Percentiles rank a stretch among this genome's conserved stretches.
Evolutionary conservation across 2,329 filamentous ascomycete species (phyloP).

Genomic region (Colletotrichum sp.): DNA sequence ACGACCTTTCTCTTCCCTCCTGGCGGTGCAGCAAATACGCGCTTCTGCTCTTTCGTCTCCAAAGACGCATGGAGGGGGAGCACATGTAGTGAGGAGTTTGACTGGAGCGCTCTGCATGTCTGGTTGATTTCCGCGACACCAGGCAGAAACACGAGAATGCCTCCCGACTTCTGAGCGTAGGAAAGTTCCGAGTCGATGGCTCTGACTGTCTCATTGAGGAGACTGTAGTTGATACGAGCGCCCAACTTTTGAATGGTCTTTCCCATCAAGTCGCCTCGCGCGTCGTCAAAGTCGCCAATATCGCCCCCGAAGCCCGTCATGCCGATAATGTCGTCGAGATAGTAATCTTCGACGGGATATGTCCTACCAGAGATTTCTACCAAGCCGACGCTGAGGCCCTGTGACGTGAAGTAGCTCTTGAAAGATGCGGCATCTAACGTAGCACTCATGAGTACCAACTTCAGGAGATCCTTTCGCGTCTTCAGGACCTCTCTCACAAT

Average conservation of each 20-base stretch:
- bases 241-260: constrained; percentile 75
- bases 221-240: constrained; percentile 87
- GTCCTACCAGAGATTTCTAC: constrained; percentile 91
- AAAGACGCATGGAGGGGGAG: constrained; percentile 92
- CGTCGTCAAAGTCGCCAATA: constrained; percentile 51
- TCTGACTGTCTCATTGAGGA: constrained; percentile 80
- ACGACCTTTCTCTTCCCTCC: constrained; percentile 87
- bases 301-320: constrained; percentile 72
- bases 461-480: constrained; percentile 77
- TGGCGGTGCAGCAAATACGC: constrained; percentile 80
- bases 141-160: constrained; percentile 94
- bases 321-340: constrained; percentile 84
- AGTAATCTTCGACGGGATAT: constrained; percentile 87
- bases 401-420: constrained; percentile 77
- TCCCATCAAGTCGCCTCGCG: constrained; percentile 60
- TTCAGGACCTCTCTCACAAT: constrained; percentile 83
- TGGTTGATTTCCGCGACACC: constrained; percentile 91
- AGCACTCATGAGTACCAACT: constrained; percentile 94
- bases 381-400: constrained; percentile 71
- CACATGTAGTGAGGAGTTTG: constrained; percentile 69
- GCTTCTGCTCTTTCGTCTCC: constrained; percentile 84
- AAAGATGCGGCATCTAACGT: constrained; percentile 91
- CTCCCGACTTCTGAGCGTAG: constrained; percentile 71
- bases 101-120: constrained; percentile 70
- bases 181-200: constrained; percentile 80